Conservation (phyloP, 805 yeast genomes). For the Metschnikowia orientalis region DNA sequence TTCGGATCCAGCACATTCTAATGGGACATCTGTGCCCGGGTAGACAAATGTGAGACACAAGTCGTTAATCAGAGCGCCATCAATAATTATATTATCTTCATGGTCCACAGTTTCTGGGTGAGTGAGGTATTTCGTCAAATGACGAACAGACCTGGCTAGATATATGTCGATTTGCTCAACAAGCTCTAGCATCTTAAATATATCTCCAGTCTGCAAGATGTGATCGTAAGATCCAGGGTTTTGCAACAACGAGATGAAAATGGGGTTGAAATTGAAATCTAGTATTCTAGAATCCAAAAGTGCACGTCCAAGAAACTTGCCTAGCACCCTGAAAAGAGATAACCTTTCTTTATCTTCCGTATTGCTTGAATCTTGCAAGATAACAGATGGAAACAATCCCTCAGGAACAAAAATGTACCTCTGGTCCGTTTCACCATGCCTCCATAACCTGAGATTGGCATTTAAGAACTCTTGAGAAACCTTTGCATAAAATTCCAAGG, state of each 20-base stretch:
- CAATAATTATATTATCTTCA: slow-evolving; percentile 19
- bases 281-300: slow-evolving; percentile 82
- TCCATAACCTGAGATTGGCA: slow-evolving; percentile 64
- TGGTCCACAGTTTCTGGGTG: slow-evolving; percentile 13
- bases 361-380: slow-evolving; percentile 26
- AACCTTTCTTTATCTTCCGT: slow-evolving; percentile 39
- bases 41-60: slow-evolving; percentile 62
- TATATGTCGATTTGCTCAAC: slow-evolving; percentile 52
- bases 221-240: slow-evolving; percentile 11
- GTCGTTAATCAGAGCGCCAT: slow-evolving; percentile 45
- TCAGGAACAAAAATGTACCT: slow-evolving; percentile 37
- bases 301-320: slow-evolving; percentile 82
- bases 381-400: slow-evolving; percentile 77
- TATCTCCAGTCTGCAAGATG: slow-evolving; percentile 1
- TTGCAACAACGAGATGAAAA: slow-evolving; percentile 62
- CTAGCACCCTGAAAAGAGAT: slow-evolving; percentile 60
- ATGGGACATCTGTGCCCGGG: slow-evolving; percentile 70
- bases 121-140: slow-evolving; percentile 42
- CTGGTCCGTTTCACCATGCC: slow-evolving; percentile 33
- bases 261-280: slow-evolving; percentile 71
- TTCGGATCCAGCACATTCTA: slow-evolving; percentile 54
- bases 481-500: slow-evolving; percentile 82
- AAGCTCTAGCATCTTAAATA: slow-evolving; percentile 9
- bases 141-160: slow-evolving; percentile 54
- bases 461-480: slow-evolving; percentile 72